phyloP scores from a whole-genome alignment of 2,329 filamentous ascomycete genomes.

The Cryphonectria parasitica region DNA sequence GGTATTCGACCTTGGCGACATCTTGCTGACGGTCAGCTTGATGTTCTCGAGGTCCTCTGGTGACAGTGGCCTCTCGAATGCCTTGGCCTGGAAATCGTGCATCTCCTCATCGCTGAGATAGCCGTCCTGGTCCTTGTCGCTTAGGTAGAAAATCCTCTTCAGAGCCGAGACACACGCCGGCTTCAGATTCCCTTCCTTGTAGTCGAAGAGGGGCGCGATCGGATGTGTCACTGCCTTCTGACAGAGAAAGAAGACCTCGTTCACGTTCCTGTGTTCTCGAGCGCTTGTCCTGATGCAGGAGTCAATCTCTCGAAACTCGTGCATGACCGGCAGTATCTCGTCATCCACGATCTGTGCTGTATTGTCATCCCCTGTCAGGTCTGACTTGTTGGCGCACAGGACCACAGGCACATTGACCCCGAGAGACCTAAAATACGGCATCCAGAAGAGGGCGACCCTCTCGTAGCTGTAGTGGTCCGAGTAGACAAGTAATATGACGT shows the following conservation, averaged over 20 bases:
- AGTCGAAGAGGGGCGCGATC: conserved; percentile 94
- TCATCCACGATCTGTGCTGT: conserved; percentile 89
- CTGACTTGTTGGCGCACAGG: conserved; percentile 96
- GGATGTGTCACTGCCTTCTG: conserved; percentile 98
- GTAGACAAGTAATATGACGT: conserved; percentile 95
- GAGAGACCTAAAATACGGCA: conserved; percentile 95
- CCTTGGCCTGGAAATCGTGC: conserved; percentile 85
- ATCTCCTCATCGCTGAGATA: conserved; percentile 90
- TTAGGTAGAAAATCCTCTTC: conserved; percentile 90
- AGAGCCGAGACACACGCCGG: conserved; percentile 85
- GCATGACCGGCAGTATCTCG: conserved; percentile 98
- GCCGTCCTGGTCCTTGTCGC: conserved; percentile 95
- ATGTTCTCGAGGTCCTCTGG: conserved; percentile 86
- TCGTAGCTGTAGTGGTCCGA: conserved; percentile 99
- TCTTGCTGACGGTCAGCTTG: conserved; percentile 80
- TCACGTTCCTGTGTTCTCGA: conserved; percentile 89
- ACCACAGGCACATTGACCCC: conserved; percentile 99
- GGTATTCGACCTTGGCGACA: conserved; percentile 63
- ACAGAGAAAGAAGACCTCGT: conserved; percentile 95
- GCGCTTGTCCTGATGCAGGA: conserved; percentile 96
- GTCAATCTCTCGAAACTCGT: conserved; percentile 98
- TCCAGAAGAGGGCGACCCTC: conserved; percentile 94
- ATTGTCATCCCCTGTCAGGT: conserved; percentile 73
- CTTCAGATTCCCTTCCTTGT: conserved; percentile 88
- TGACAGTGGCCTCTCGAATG: conserved; percentile 85